Conservation (phyloP, 352 stramenopile genomes). For the Globisporangium polare region DNA sequence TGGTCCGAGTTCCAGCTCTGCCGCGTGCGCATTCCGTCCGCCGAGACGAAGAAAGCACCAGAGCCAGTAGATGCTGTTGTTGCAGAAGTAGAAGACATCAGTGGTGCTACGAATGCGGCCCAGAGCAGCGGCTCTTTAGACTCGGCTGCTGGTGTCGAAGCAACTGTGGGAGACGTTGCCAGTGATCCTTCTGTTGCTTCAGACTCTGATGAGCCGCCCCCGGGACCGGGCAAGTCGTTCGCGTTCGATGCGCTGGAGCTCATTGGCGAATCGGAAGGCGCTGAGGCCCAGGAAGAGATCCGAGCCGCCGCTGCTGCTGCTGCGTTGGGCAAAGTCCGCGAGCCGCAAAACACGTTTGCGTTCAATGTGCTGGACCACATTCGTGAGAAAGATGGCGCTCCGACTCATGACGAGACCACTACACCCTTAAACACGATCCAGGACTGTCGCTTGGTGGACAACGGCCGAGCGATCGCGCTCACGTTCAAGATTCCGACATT, state of each 20-base stretch:
- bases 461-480: slow-evolving; percentile 14
- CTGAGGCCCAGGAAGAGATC: slow-evolving; percentile 4
- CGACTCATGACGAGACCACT: not conserved
- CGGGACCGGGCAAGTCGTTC: slow-evolving; percentile 14
- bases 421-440: not conserved
- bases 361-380: not conserved
- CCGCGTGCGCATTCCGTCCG: slow-evolving; percentile 37
- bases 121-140: not conserved
- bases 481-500: slow-evolving; percentile 19
- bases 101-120: not conserved
- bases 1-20: slow-evolving; percentile 55
- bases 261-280: not conserved
- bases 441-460: slow-evolving; percentile 11
- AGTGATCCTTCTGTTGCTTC: not conserved
- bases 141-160: slow-evolving; percentile 1
- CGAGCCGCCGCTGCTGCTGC: not conserved
- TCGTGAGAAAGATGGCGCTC: not conserved
- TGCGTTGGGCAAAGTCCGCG: not conserved
- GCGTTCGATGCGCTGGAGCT: slow-evolving; percentile 21
- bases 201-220: not conserved
- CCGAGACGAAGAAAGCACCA: slow-evolving; percentile 12
- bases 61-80: not conserved
- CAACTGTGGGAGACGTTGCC: slow-evolving; percentile 2
- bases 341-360: not conserved
- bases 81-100: not conserved